Percentiles rank a stretch among this genome's conserved stretches.
These are phyloP conservation scores for Lolium rigidum DNA, from an alignment of 176 grass and related monocot genomes.

Conservation along the genomic window DNA sequence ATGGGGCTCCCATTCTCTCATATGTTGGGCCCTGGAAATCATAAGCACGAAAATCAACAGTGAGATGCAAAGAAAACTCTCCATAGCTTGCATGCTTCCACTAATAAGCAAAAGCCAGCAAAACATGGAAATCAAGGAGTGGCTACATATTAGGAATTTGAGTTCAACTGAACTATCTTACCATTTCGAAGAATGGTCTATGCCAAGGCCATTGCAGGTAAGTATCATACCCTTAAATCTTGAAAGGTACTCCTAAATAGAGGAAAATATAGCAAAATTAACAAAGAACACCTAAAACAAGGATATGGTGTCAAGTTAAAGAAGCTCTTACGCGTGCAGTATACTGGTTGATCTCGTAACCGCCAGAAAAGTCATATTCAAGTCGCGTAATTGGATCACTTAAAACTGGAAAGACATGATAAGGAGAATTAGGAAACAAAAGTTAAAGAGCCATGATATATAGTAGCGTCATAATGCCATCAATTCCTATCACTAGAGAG, in stretches of 20 bases:
- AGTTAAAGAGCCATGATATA: background rate
- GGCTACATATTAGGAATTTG: background rate
- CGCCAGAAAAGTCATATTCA: conserved; percentile 70
- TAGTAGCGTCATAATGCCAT: background rate
- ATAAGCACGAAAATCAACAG: conserved; percentile 17
- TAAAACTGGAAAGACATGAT: conserved; percentile 54
- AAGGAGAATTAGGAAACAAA: conserved; percentile 9
- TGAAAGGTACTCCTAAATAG: conserved; percentile 76
- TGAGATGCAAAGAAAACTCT: background rate
- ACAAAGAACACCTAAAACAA: background rate
- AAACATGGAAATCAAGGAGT: background rate
- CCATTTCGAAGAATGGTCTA: conserved; percentile 63
- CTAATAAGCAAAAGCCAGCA: background rate
- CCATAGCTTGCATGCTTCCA: background rate
- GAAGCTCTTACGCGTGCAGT: conserved; percentile 61
- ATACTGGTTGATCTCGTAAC: conserved; percentile 69
- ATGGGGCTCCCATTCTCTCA: conserved; percentile 58
- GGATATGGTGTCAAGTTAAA: background rate
- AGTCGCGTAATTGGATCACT: conserved; percentile 69
- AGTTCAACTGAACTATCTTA: conserved; percentile 29
- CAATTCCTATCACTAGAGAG: background rate
- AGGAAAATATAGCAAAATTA: conserved; percentile 21
- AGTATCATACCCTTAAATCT: conserved; percentile 91
- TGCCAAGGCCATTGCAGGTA: conserved; percentile 84
- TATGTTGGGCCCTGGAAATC: conserved; percentile 46